phyloP scores from a whole-genome alignment of 1,284 basidiomycete species.

The Irpex sp. region DNA sequence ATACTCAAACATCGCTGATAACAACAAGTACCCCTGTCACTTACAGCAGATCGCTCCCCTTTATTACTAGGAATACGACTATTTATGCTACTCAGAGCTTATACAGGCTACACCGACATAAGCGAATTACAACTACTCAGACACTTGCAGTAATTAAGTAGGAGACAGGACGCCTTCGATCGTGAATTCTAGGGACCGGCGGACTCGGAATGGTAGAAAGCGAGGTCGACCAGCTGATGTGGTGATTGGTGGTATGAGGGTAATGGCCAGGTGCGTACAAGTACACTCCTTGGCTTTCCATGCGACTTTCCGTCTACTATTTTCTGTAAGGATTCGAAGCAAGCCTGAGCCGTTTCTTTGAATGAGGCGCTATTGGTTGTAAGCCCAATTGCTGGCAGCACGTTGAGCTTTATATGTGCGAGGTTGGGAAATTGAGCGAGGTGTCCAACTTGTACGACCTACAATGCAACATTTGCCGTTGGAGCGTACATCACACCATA shows the following conservation, averaged over 20 bases:
- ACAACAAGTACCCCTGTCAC: background rate
- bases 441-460: background rate
- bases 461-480: background rate
- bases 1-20: background rate
- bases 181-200: too few species aligned
- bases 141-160: background rate
- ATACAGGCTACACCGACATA: background rate
- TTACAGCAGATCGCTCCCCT: background rate
- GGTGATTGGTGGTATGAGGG: background rate
- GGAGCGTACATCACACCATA: background rate
- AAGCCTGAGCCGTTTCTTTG: background rate
- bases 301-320: background rate
- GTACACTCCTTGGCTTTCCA: background rate
- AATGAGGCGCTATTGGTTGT: background rate
- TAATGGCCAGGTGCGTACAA: background rate
- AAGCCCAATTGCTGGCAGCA: background rate
- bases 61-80: background rate
- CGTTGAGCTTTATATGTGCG: background rate
- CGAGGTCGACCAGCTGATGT: background rate
- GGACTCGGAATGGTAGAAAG: background rate
- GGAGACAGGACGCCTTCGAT: too few species aligned
- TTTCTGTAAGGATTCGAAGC: background rate
- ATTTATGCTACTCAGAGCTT: background rate
- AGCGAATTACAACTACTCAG: background rate
- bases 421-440: background rate